These are phyloP conservation scores for Galerina marginata DNA, from an alignment of 768 basidiomycete species.

Conservation along the genomic window DNA sequence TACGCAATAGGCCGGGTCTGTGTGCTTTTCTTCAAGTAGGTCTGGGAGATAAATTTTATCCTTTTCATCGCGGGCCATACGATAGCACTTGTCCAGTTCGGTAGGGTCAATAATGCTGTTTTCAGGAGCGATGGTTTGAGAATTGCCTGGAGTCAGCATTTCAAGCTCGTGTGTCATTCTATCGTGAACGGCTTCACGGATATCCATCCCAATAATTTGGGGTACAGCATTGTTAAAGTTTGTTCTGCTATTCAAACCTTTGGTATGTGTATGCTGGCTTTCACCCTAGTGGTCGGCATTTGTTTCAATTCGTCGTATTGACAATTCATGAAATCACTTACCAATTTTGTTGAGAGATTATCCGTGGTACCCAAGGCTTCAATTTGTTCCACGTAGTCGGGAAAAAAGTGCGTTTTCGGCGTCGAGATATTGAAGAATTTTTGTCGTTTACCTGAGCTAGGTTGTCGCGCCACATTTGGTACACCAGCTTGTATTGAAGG, in stretches of 20 bases:
- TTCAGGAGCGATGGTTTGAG: not conserved
- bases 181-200: constrained; percentile 15
- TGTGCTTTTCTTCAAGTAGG: not conserved
- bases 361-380: constrained; percentile 9
- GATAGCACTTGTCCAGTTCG: not conserved
- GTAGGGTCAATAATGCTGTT: not conserved
- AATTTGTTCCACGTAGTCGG: constrained; percentile 30
- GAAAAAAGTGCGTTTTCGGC: constrained; percentile 36
- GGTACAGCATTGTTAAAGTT: constrained; percentile 19
- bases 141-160: not conserved
- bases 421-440: constrained; percentile 30
- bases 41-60: constrained; percentile 2
- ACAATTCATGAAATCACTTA: constrained; percentile 1
- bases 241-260: constrained; percentile 12
- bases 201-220: constrained; percentile 21
- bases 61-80: constrained; percentile 7
- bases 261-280: constrained; percentile 15
- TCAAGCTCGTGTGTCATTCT: constrained; percentile 13
- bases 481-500: too few relatives aligned
- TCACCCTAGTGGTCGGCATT: constrained; percentile 35
- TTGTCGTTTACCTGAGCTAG: constrained; percentile 8
- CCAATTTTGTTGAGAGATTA: constrained; percentile 29
- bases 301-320: not conserved
- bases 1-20: constrained; percentile 1
- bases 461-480: not conserved